These are phyloP conservation scores for Metarhizium robertsii DNA, from an alignment of 2,329 filamentous ascomycete species.

Conservation along the genomic window DNA sequence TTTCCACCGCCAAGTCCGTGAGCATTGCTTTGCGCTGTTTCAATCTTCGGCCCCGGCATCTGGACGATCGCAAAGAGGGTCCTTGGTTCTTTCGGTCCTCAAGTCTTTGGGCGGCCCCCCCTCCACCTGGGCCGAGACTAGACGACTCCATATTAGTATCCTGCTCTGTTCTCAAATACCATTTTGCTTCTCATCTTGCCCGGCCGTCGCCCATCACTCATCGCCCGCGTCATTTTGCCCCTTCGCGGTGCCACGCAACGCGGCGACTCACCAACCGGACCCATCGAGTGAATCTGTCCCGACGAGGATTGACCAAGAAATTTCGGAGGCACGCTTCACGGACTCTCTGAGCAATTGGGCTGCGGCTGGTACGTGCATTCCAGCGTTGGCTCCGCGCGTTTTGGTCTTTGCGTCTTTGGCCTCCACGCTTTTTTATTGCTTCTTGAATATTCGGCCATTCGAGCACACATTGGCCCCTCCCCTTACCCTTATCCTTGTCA, in stretches of 20 bases:
- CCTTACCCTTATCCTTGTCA: neutral
- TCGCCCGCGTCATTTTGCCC: neutral
- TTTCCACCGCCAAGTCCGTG: too few relatives aligned
- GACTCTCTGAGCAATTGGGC: neutral
- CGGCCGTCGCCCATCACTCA: neutral
- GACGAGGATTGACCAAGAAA: neutral
- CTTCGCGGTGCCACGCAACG: neutral
- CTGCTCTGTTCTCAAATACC: too few relatives aligned
- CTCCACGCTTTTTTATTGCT: neutral
- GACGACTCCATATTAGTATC: too few relatives aligned
- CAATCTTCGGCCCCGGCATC: neutral
- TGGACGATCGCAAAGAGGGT: constrained; percentile 4
- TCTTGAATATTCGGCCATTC: neutral
- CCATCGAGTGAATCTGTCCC: neutral
- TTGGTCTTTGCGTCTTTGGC: neutral
- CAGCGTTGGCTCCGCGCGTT: neutral
- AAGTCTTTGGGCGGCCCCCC: neutral
- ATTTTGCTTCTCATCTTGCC: too few relatives aligned
- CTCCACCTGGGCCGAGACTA: neutral
- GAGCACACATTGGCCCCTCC: neutral
- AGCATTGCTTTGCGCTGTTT: neutral
- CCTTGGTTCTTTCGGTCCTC: neutral
- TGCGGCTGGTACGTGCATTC: constrained; percentile 6
- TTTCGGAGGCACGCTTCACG: neutral
- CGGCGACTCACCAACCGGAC: neutral